Evolutionary conservation across 805 yeast genomes (phyloP), one percentile per base, ranked within the genome.

Genomic region (Metschnikowia matae): DNA sequence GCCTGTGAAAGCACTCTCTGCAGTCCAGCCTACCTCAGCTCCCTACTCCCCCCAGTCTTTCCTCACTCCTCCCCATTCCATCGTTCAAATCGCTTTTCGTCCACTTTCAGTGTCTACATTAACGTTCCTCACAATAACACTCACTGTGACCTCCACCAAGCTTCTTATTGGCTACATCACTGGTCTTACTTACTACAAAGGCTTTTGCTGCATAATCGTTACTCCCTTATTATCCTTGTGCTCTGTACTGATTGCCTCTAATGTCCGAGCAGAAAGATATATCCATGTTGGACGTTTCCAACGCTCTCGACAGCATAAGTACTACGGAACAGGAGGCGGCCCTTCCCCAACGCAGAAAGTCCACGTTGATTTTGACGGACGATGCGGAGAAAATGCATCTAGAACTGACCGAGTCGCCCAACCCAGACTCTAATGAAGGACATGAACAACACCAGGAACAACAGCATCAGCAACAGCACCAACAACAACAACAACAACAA

Each of bases 281-380:
- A 14, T 71, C 76, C 37, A 73, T 73, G 77, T 69, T 71, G 49
- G 77, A 73, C 51, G 75, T 72, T 4, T 69, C 75, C 37, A 63
- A 63, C 48, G 74, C 70, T 18, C 55, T 57, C 31, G 59, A 57
- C 48, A 55, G 48, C 49, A 57, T 57, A 33, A 21, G 50, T 20
- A 47, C 36, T 35, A 49, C 40, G 43, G 54, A 55, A 31, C 46
- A 34, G 20, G 55, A 50, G 32, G 29, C 44, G 45, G 44, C 48
- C 32, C 47, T 47, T 14, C 77, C 78, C 1, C 51, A 53, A 7
- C 75, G 88, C 58, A 74, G 89, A 55, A 85, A 84, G 65, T 84
- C 91, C 2, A 86, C 94, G 0, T 59, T 87, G 48, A 81, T 87
- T 14, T 75, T 88, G 38, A 81, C 85, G 0, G 90, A 85, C 52